These are phyloP conservation scores for Phaeodactylum tricornutum DNA, from an alignment of 108 stramenopile genomes.

Conservation along the genomic window DNA sequence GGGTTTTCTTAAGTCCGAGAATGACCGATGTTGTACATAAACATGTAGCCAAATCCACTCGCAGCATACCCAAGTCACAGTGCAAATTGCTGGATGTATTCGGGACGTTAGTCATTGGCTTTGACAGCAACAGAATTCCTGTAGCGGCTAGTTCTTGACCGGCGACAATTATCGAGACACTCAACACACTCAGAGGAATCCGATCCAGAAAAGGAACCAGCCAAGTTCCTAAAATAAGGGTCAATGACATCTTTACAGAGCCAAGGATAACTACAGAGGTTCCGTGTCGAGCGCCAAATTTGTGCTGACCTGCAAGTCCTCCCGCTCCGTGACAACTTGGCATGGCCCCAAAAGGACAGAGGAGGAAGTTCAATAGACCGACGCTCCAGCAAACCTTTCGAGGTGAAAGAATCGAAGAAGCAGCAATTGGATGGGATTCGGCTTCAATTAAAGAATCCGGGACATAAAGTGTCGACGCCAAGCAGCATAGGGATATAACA, in stretches of 20 bases:
- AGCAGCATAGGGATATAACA: slow-evolving; percentile 60
- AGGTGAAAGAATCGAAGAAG: slow-evolving; percentile 40
- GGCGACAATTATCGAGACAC: slow-evolving; percentile 61
- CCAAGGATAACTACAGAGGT: slow-evolving; percentile 71
- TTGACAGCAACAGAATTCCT: slow-evolving; percentile 29
- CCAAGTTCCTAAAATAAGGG: slow-evolving; percentile 47
- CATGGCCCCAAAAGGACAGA: slow-evolving; percentile 70
- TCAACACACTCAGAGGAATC: slow-evolving; percentile 56
- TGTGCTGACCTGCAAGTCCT: slow-evolving; percentile 77
- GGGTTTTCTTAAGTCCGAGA: slow-evolving; percentile 50
- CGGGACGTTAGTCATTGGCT: neutral
- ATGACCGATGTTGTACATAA: slow-evolving; percentile 57
- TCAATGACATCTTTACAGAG: slow-evolving; percentile 41
- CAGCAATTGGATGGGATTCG: neutral
- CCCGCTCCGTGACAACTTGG: slow-evolving; percentile 86
- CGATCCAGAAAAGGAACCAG: slow-evolving; percentile 54
- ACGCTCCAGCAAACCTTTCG: slow-evolving; percentile 54
- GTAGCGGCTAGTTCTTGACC: slow-evolving; percentile 67
- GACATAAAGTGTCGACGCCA: slow-evolving; percentile 67
- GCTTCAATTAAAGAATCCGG: neutral
- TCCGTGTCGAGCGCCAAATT: slow-evolving; percentile 73
- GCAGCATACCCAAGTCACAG: neutral
- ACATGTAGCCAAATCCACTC: slow-evolving; percentile 32
- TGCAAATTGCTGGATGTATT: neutral
- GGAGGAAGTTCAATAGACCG: slow-evolving; percentile 62